Conservation (phyloP, 768 basidiomycete species). For the Pleurotus tuoliensis region DNA sequence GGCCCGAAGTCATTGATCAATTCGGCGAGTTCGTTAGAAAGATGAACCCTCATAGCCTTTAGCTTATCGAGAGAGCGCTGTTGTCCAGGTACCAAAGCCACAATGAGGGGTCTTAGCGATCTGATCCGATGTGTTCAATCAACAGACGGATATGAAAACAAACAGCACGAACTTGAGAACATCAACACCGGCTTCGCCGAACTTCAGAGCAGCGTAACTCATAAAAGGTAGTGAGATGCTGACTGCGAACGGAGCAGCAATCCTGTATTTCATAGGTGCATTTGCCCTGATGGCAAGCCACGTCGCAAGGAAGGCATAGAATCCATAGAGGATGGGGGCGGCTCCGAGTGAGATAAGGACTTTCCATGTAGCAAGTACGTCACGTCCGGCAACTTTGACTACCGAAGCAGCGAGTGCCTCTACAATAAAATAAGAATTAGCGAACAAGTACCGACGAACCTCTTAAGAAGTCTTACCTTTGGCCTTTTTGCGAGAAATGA, state of each 20-base stretch:
- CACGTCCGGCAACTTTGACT: conserved; percentile 93
- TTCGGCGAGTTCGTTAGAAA: conserved; percentile 82
- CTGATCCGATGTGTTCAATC: conserved; percentile 33
- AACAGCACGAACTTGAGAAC: conserved; percentile 75
- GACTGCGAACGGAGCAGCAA: conserved; percentile 78
- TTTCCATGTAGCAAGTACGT: conserved; percentile 98
- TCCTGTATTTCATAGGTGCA: conserved; percentile 55
- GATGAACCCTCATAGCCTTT: conserved; percentile 64
- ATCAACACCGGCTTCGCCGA: conserved; percentile 97
- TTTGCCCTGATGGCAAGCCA: conserved; percentile 65
- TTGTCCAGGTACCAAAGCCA: conserved; percentile 87
- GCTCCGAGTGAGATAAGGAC: conserved; percentile 90
- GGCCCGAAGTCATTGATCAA: conserved; percentile 89
- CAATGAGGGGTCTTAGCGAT: conserved; percentile 84
- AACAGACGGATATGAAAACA: neutral
- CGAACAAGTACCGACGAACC: too few relatives aligned
- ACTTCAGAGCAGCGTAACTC: conserved; percentile 91
- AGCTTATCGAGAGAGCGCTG: conserved; percentile 74
- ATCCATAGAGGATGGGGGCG: conserved; percentile 78
- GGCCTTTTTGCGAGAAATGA: conserved; percentile 86
- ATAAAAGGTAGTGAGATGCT: conserved; percentile 76
- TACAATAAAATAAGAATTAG: conserved; percentile 23
- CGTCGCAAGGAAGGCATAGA: conserved; percentile 81
- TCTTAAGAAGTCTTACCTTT: conserved; percentile 49
- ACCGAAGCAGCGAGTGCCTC: conserved; percentile 94